A percentile compares a stretch with the other conserved stretches of the same genome.
Evolutionary conservation across 352 stramenopile species (phyloP).

Genomic region (Phytophthora sp.): DNA sequence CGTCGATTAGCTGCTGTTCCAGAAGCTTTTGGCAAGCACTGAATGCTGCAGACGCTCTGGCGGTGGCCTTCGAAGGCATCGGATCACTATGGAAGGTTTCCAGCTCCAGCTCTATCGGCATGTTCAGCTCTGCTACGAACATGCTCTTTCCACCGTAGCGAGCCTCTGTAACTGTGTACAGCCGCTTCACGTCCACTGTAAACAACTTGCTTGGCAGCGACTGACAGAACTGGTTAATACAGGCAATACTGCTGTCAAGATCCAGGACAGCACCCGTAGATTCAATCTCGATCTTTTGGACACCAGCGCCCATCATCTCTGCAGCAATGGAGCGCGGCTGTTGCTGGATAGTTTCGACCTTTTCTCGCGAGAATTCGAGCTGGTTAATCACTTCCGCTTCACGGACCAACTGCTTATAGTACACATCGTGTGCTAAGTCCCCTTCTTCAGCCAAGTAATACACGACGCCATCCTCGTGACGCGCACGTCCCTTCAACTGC

Average conservation of each 20-base stretch:
- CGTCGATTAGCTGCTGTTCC: conserved; percentile 58
- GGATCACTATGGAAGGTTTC: conserved; percentile 51
- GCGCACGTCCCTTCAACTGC: conserved; percentile 74
- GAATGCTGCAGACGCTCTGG: conserved; percentile 67
- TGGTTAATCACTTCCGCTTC: conserved; percentile 60
- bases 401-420: conserved; percentile 53
- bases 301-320: conserved; percentile 42
- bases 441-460: conserved; percentile 74
- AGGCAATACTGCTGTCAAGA: conserved; percentile 73
- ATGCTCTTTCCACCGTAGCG: conserved; percentile 41
- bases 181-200: conserved; percentile 55
- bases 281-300: conserved; percentile 48
- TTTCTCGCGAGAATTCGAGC: conserved; percentile 74
- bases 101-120: conserved; percentile 63
- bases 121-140: conserved; percentile 56
- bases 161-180: conserved; percentile 57
- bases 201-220: conserved; percentile 62
- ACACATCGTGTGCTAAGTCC: conserved; percentile 49
- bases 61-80: conserved; percentile 61
- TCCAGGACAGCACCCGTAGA: conserved; percentile 72
- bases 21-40: conserved; percentile 61
- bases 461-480: conserved; percentile 76
- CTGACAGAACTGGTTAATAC: conserved; percentile 85
- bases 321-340: conserved; percentile 62
- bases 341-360: conserved; percentile 59